Conservation (phyloP, 2,329 filamentous ascomycete genomes). For the Bipolaris oryzae region DNA sequence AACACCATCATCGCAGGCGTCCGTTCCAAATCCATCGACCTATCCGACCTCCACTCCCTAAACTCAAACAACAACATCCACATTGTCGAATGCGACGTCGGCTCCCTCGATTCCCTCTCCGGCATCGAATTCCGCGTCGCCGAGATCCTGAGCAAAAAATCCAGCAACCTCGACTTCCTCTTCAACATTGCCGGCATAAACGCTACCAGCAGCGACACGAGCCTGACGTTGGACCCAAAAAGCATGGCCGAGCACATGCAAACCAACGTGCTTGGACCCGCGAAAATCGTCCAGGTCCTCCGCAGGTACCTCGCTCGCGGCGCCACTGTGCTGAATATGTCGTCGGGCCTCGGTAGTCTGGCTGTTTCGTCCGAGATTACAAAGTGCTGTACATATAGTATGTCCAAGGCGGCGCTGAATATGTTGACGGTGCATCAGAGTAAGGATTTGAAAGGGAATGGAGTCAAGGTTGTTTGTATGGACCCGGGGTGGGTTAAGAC, state of each 20-base stretch:
- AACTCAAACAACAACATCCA: constrained; percentile 39
- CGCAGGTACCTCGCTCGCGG: constrained; percentile 35
- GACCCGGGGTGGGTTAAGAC: constrained; percentile 56
- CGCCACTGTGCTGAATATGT: constrained; percentile 46
- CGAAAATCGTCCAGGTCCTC: constrained; percentile 53
- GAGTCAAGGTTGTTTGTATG: constrained; percentile 47
- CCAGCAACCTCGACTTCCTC: constrained; percentile 50
- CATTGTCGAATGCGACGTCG: constrained; percentile 51
- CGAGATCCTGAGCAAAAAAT: constrained; percentile 40
- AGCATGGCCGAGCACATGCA: constrained; percentile 51
- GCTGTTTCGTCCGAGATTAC: constrained; percentile 37
- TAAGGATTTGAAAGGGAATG: constrained; percentile 41
- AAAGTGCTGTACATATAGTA: constrained; percentile 50
- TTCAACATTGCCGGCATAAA: constrained; percentile 55
- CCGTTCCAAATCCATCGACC: constrained; percentile 42
- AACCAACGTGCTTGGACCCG: constrained; percentile 57
- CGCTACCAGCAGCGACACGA: constrained; percentile 44
- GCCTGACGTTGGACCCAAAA: constrained; percentile 47
- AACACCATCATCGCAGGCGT: constrained; percentile 51
- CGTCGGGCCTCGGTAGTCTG: constrained; percentile 43
- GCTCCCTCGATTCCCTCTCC: constrained; percentile 36
- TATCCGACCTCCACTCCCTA: constrained; percentile 37
- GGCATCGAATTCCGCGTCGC: constrained; percentile 46
- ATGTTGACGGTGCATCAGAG: constrained; percentile 54
- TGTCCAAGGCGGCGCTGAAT: constrained; percentile 54